Conservation (phyloP, 176 grass and related monocot genomes). For the Ensete glaucum region DNA sequence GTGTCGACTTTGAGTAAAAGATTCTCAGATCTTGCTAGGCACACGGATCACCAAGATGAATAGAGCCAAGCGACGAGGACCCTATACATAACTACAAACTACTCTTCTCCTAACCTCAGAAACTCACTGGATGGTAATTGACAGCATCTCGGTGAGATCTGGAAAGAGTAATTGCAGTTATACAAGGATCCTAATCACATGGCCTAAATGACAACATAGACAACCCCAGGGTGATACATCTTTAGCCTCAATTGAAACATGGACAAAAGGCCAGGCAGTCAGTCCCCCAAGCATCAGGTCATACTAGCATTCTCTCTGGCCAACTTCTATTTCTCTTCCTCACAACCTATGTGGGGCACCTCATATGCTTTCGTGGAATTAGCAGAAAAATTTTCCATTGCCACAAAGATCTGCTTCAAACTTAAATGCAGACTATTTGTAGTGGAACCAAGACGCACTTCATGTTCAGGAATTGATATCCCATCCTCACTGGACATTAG, state of each 20-base stretch:
- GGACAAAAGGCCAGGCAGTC: too few species aligned
- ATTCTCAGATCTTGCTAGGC: too few species aligned
- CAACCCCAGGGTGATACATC: neutral
- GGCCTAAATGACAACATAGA: neutral
- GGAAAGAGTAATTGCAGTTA: neutral
- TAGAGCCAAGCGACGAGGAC: neutral
- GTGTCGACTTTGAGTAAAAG: too few species aligned
- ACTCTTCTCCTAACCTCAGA: neutral
- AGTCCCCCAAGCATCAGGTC: too few species aligned
- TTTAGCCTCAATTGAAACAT: neutral
- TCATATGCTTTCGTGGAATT: constrained; percentile 35
- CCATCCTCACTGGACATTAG: constrained; percentile 24
- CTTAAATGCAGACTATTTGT: constrained; percentile 26
- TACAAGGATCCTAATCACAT: neutral
- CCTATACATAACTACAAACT: neutral
- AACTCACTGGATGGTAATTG: neutral
- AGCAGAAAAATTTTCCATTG: constrained; percentile 39
- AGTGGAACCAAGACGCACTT: neutral
- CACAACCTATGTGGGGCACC: constrained; percentile 25
- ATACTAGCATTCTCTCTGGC: constrained; percentile 10
- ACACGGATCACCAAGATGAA: too few species aligned
- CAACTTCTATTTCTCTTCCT: constrained; percentile 27
- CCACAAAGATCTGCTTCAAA: constrained; percentile 44
- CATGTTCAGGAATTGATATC: constrained; percentile 22
- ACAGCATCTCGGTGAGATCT: neutral